Evolutionary conservation across 306 rosid species (phyloP), one percentile per base, ranked within the genome.

Genomic region (Trifolium dubium): DNA sequence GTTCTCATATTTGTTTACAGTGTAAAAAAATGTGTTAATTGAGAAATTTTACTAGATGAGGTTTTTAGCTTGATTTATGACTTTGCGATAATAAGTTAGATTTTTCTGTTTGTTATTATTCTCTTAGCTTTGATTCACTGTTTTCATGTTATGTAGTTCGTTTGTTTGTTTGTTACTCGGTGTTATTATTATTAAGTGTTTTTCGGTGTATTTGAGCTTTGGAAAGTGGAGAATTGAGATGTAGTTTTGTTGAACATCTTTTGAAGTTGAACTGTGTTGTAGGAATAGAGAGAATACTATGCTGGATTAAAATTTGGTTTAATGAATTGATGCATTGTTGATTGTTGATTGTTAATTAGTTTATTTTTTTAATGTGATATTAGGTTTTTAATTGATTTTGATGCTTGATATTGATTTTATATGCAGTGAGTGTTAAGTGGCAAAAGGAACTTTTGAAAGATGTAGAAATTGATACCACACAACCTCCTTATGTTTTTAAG

Each of bases 401-500:
- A 11, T 64, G 23, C 77, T 79, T 6, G 64, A 32, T 51, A 2
- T 35, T 67, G 63, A 63, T 67, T 64, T 72, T 75, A 46, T 73
- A 40, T 73, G 66, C 69, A 95, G 99, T 95, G 75, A 92, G 87
- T 63, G 90, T 95, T 13, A 95, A 88, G 84, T 95, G 99, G 99
- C 98, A 92, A 75, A 95, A 90, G 81, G 96, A 92, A 86, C 79
- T 90, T 74, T 80, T 88, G 67, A 81, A 78, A 78, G 90, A 73
- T 69, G 97, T 95, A 68, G 98, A 95, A 83, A 81, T 95, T 65
- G 97, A 95, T 82, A 90, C 98, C 51, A 83, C 84, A 59, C 97
- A 91, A 86, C 83, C 98, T 39, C 91, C 99, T 28, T 84, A 82
- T 80, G 97, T 95, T 70, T 95, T 95, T 80, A 95, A 95, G 86